phyloP scores from a whole-genome alignment of 129 eudicot species.

The Erigeron canadensis region DNA sequence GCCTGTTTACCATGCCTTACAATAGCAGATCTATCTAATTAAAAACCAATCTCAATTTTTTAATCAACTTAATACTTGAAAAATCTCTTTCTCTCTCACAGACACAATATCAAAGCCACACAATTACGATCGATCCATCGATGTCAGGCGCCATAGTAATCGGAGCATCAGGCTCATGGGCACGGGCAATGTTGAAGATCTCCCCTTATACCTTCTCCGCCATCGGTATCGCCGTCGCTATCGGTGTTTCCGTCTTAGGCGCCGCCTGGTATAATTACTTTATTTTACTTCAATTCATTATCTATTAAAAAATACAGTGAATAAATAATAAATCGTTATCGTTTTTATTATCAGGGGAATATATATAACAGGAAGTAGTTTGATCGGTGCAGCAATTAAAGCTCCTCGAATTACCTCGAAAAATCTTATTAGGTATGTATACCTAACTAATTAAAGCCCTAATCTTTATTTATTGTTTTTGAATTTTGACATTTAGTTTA shows the following conservation, averaged over 20 bases:
- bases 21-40: too few relatives aligned
- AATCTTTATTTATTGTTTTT: neutral
- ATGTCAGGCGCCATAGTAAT: conserved; percentile 43
- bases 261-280: conserved; percentile 64
- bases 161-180: conserved; percentile 63
- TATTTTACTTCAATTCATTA: neutral
- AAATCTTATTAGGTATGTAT: conserved; percentile 68
- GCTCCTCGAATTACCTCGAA: conserved; percentile 95
- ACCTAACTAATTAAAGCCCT: neutral
- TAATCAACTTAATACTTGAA: too few relatives aligned
- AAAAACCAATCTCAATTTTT: too few relatives aligned
- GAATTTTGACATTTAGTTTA: neutral
- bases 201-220: conserved; percentile 85
- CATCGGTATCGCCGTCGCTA: conserved; percentile 70
- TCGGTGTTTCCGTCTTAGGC: conserved; percentile 80
- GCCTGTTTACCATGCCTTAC: too few relatives aligned
- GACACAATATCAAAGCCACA: conserved; percentile 3
- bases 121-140: neutral
- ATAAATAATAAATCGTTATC: neutral
- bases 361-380: conserved; percentile 88
- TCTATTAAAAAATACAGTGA: neutral
- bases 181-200: conserved; percentile 61
- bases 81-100: neutral
- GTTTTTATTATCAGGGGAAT: conserved; percentile 52
- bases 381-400: conserved; percentile 92